These are phyloP conservation scores for Xanthoceras sorbifolium DNA, from an alignment of 345 rosid genomes.

Conservation along the genomic window DNA sequence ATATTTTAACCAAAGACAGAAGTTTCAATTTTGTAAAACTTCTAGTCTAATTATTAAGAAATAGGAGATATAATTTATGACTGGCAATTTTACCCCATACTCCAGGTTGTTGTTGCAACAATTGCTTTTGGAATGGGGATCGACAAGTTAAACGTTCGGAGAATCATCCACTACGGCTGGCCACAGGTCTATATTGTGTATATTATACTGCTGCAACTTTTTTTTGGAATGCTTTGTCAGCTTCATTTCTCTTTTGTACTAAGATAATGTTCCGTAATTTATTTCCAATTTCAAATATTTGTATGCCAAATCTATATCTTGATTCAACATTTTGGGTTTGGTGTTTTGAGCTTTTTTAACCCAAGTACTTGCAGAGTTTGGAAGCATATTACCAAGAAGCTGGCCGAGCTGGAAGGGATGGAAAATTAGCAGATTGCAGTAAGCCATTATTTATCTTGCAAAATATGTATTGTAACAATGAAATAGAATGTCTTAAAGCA, in stretches of 20 bases:
- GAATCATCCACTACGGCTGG: conserved; percentile 92
- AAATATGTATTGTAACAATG: not conserved
- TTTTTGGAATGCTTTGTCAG: not conserved
- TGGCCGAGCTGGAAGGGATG: conserved; percentile 98
- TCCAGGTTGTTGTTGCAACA: conserved; percentile 86
- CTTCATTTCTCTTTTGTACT: not conserved
- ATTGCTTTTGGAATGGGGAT: conserved; percentile 98
- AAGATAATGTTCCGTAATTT: not conserved
- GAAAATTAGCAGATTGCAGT: conserved; percentile 82
- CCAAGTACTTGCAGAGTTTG: conserved; percentile 57
- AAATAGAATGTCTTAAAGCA: not conserved
- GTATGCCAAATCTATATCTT: not conserved
- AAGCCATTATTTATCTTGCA: conserved; percentile 29
- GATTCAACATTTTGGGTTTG: conserved; percentile 12
- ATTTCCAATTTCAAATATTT: not conserved
- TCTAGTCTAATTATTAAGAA: not conserved
- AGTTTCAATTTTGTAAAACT: not conserved
- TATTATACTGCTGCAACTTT: conserved; percentile 5
- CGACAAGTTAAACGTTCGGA: conserved; percentile 77
- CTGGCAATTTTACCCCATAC: not conserved
- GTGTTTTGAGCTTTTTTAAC: conserved; percentile 3
- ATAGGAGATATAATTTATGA: not conserved
- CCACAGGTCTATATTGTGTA: conserved; percentile 63
- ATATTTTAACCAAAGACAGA: not conserved
- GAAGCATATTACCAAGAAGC: conserved; percentile 99